These are phyloP conservation scores for Malassezia sp. DNA, from an alignment of 1,284 basidiomycete genomes.

Conservation along the genomic window DNA sequence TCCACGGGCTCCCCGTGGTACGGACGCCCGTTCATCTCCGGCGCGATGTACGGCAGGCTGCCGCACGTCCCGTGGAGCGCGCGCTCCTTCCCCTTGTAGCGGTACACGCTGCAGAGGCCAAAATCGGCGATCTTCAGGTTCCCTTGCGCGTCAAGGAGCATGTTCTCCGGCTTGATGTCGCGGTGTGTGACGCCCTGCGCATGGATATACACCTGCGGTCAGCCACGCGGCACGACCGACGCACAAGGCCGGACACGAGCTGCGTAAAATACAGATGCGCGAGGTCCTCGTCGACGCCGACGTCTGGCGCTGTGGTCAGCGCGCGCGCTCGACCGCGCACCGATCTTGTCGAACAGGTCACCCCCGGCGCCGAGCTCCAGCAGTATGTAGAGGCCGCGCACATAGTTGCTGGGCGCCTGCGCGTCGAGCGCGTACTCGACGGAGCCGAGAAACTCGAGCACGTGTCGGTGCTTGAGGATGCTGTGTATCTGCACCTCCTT, in stretches of 20 bases:
- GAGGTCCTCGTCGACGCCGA: constrained; percentile 73
- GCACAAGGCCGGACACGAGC: constrained; percentile 61
- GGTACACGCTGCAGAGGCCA: constrained; percentile 82
- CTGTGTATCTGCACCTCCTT: constrained; percentile 89
- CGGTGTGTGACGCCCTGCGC: constrained; percentile 52
- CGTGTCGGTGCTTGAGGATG: constrained; percentile 65
- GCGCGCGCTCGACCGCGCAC: constrained; percentile 51
- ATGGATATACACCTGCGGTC: constrained; percentile 59
- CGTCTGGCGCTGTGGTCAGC: constrained; percentile 54
- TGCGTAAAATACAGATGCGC: constrained; percentile 87
- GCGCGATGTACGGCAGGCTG: constrained; percentile 86
- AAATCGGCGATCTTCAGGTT: constrained; percentile 86
- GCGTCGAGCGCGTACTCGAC: constrained; percentile 33
- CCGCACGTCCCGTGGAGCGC: constrained; percentile 57
- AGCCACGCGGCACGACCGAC: constrained; percentile 49
- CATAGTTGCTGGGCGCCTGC: constrained; percentile 30
- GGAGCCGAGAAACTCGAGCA: constrained; percentile 73
- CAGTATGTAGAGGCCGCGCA: constrained; percentile 67
- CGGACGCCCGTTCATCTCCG: constrained; percentile 55
- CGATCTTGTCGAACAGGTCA: constrained; percentile 95
- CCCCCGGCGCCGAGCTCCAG: constrained; percentile 85
- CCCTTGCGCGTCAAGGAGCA: constrained; percentile 51
- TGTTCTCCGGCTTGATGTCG: constrained; percentile 50
- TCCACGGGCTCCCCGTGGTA: constrained; percentile 88
- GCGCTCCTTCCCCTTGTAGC: constrained; percentile 67